Evolutionary conservation across 352 stramenopile genomes (phyloP).

Genomic region (Saprolegnia diclina): DNA sequence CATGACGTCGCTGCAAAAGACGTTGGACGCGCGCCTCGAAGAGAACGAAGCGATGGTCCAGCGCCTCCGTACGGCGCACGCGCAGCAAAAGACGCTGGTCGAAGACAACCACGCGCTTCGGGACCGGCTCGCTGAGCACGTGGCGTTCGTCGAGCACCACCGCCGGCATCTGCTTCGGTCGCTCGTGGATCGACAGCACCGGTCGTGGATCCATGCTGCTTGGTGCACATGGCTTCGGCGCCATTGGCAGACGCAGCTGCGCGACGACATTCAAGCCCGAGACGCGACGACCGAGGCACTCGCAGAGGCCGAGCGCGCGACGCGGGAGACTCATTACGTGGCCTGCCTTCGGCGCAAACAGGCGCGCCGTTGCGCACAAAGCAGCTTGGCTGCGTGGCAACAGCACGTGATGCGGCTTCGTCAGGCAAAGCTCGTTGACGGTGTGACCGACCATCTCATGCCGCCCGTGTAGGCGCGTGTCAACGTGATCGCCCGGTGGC

Average conservation of each 20-base stretch:
- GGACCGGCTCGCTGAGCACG: constrained; percentile 3
- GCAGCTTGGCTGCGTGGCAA: too few species aligned
- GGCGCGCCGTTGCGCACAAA: not conserved
- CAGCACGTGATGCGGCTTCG: not conserved
- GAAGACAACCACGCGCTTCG: not conserved
- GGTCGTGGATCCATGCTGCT: not conserved
- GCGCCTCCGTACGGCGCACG: constrained; percentile 8
- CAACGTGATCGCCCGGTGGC: too few species aligned
- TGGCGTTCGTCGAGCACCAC: not conserved
- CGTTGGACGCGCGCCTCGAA: constrained; percentile 10
- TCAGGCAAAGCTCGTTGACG: too few species aligned
- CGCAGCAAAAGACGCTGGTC: not conserved
- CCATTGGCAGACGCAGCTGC: too few species aligned
- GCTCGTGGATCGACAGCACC: not conserved
- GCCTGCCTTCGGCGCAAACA: not conserved
- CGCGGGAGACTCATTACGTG: not conserved
- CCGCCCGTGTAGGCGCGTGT: too few species aligned
- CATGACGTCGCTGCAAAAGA: constrained; percentile 26
- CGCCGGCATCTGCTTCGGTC: not conserved
- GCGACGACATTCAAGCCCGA: too few species aligned
- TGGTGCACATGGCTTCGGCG: not conserved
- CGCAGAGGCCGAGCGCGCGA: not conserved
- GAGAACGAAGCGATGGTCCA: constrained; percentile 17
- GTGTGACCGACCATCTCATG: too few species aligned
- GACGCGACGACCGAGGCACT: too few species aligned